Percentiles rank a stretch among this genome's conserved stretches.
These are phyloP conservation scores for Evansstolkia leycettana DNA, from an alignment of 495 filamentous ascomycete species.

Conservation along the genomic window DNA sequence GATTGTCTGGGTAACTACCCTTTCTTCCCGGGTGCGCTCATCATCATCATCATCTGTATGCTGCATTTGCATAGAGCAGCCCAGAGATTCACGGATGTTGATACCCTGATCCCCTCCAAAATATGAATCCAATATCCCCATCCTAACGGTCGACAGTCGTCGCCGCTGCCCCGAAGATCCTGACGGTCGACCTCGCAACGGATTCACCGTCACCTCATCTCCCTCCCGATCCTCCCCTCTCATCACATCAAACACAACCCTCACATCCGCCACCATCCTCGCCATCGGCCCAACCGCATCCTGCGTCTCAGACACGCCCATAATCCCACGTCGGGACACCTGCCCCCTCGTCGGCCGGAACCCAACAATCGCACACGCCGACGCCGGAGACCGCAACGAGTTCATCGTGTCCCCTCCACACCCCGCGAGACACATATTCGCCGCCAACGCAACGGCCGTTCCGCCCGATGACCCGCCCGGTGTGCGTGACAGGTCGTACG, in stretches of 20 bases:
- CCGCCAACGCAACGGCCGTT: conserved; percentile 46
- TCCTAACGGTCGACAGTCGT: conserved; percentile 22
- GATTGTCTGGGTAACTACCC: conserved; percentile 38
- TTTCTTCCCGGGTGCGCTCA: too few relatives aligned
- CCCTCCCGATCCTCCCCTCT: conserved; percentile 34
- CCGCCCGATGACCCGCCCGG: conserved; percentile 55
- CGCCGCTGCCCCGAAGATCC: background rate
- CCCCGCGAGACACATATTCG: conserved; percentile 42
- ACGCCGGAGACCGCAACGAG: conserved; percentile 47
- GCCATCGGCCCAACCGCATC: conserved; percentile 50
- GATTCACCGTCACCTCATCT: conserved; percentile 10
- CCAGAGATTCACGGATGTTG: too few relatives aligned
- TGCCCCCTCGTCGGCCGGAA: conserved; percentile 46
- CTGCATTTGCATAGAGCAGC: too few relatives aligned
- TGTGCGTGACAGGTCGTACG: conserved; percentile 47
- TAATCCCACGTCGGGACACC: conserved; percentile 38
- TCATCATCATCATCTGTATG: too few relatives aligned
- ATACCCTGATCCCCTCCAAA: conserved; percentile 25
- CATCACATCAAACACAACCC: conserved; percentile 44
- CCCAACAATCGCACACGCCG: conserved; percentile 49
- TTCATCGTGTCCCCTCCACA: conserved; percentile 56
- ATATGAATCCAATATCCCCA: conserved; percentile 31
- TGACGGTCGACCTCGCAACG: background rate
- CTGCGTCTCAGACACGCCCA: conserved; percentile 51
- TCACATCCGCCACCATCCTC: conserved; percentile 39